phyloP scores from a whole-genome alignment of 2,329 filamentous ascomycete genomes.

The Fusarium sp. region DNA sequence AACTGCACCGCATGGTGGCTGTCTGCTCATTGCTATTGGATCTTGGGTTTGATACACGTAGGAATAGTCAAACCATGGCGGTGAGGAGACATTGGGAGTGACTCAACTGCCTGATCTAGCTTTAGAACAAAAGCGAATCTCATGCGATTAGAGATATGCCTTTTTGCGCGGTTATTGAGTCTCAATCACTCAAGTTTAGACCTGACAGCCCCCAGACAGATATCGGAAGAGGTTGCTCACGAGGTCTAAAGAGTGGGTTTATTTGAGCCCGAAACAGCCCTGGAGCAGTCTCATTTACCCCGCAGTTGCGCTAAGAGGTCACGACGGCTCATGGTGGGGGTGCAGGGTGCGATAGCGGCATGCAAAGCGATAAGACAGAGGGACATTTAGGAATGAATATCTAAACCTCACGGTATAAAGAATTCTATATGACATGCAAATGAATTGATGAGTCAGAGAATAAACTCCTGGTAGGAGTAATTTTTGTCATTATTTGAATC shows the following conservation, averaged over 20 bases:
- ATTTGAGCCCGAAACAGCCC: slow-evolving; percentile 28
- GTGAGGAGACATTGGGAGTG: slow-evolving; percentile 11
- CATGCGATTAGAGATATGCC: not conserved
- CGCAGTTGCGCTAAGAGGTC: slow-evolving; percentile 42
- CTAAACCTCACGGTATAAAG: not conserved
- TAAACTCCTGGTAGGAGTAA: not conserved
- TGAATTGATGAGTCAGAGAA: not conserved
- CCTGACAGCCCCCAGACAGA: slow-evolving; percentile 19
- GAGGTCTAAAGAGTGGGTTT: slow-evolving; percentile 33
- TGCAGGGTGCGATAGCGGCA: slow-evolving; percentile 38
- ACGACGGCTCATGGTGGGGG: slow-evolving; percentile 40
- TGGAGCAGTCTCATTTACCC: slow-evolving; percentile 34
- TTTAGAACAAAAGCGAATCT: not conserved
- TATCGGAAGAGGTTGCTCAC: slow-evolving; percentile 38
- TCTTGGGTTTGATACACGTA: not conserved
- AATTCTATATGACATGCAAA: not conserved
- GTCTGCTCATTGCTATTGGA: not conserved
- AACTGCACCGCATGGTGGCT: slow-evolving; percentile 1
- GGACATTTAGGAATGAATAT: not conserved
- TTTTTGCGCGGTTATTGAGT: slow-evolving; percentile 25
- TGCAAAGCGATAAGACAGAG: slow-evolving; percentile 36
- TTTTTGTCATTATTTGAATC: not conserved
- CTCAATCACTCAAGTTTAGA: slow-evolving; percentile 1
- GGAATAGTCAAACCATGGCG: slow-evolving; percentile 6
- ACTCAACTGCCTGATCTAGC: slow-evolving; percentile 2